phyloP scores from a whole-genome alignment of 2,329 filamentous ascomycete genomes.

The Diaporthe ampelina region DNA sequence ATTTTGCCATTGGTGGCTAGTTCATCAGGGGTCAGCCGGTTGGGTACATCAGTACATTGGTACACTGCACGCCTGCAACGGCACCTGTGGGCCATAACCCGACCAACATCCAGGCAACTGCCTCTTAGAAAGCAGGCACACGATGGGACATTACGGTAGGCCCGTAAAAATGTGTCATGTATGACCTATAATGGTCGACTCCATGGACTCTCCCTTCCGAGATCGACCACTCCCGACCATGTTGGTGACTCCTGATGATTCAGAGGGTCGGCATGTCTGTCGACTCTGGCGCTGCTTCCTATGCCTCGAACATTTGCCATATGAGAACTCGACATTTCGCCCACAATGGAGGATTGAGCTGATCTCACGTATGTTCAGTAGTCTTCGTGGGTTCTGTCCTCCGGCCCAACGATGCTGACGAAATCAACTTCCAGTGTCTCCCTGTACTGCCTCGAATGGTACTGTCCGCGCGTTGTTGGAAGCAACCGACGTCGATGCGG shows the following conservation, averaged over 20 bases:
- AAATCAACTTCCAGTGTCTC: background rate
- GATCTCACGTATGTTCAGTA: background rate
- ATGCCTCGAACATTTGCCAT: constrained; percentile 15
- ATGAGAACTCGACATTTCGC: background rate
- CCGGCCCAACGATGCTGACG: background rate
- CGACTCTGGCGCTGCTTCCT: constrained; percentile 25
- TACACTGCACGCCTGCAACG: background rate
- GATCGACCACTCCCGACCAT: background rate
- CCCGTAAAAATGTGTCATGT: background rate
- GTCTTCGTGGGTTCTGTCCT: too few species aligned
- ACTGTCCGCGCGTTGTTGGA: constrained; percentile 23
- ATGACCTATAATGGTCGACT: background rate
- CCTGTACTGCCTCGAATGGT: constrained; percentile 14
- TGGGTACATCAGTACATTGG: background rate
- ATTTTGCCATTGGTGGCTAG: too few species aligned
- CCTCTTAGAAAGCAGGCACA: constrained; percentile 1
- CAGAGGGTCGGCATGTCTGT: background rate
- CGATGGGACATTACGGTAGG: background rate
- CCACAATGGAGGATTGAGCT: constrained; percentile 5
- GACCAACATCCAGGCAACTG: background rate
- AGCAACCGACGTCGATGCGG: constrained; percentile 1
- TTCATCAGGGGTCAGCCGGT: too few species aligned
- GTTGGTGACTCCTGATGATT: background rate
- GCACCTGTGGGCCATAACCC: background rate
- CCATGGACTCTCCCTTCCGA: background rate